phyloP scores from a whole-genome alignment of 176 grass and related monocot species.

The Dactylis glomerata region DNA sequence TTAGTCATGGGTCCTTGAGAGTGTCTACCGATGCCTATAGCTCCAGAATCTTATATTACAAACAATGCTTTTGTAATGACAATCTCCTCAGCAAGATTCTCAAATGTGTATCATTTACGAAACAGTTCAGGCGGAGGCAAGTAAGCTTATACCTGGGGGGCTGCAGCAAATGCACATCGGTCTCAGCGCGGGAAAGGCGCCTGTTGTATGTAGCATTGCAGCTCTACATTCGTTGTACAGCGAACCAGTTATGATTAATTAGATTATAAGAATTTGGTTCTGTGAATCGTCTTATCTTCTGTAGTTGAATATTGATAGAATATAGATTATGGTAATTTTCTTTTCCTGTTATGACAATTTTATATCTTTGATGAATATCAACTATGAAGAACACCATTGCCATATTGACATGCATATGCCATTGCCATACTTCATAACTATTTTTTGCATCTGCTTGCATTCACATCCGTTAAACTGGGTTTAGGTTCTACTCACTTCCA shows the following conservation, averaged over 20 bases:
- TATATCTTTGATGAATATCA: not conserved
- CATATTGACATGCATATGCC: not conserved
- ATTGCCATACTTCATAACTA: not conserved
- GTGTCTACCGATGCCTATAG: slow-evolving; percentile 12
- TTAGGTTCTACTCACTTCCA: not conserved
- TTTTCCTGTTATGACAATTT: slow-evolving; percentile 5
- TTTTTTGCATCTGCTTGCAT: not conserved
- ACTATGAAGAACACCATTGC: slow-evolving; percentile 9
- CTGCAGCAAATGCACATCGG: not conserved
- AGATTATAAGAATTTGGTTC: slow-evolving; percentile 49
- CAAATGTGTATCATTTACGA: slow-evolving; percentile 21
- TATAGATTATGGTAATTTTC: not conserved
- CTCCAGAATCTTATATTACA: slow-evolving; percentile 33
- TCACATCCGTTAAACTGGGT: no score
- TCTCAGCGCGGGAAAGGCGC: not conserved
- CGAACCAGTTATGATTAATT: slow-evolving; percentile 47
- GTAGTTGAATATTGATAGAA: slow-evolving; percentile 36
- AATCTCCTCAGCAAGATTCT: slow-evolving; percentile 33
- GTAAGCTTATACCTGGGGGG: slow-evolving; percentile 24
- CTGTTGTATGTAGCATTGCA: slow-evolving; percentile 36
- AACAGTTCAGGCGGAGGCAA: slow-evolving; percentile 23
- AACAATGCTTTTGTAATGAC: slow-evolving; percentile 4
- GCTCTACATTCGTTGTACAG: slow-evolving; percentile 73
- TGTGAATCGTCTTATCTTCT: slow-evolving; percentile 23
- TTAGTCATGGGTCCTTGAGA: slow-evolving; percentile 78